A percentile compares a stretch with the other conserved stretches of the same genome.
These are phyloP conservation scores for Kuraishia hungarica DNA, from an alignment of 805 yeast species.

Conservation along the genomic window DNA sequence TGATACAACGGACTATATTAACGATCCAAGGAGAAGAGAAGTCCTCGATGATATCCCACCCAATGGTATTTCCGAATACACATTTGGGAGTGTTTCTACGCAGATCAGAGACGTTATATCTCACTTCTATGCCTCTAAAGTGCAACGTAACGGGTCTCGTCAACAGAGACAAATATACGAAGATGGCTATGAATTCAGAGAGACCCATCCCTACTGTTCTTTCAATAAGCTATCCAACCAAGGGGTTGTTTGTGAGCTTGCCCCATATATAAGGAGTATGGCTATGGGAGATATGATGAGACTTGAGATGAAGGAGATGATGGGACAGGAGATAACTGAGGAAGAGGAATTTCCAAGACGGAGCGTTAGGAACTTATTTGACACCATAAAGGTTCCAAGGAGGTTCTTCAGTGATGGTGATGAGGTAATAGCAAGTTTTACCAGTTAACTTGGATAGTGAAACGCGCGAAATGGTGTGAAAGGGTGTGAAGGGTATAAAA, in stretches of 20 bases:
- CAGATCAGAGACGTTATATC: background rate
- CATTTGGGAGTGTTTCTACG: background rate
- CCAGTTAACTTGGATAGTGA: too few species aligned
- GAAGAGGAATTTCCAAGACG: background rate
- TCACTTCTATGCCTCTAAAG: conserved; percentile 14
- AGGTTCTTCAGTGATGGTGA: too few species aligned
- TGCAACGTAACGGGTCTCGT: conserved; percentile 16
- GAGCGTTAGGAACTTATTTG: background rate
- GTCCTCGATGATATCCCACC: background rate
- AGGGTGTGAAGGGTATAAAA: too few species aligned
- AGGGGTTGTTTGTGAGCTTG: conserved; percentile 12
- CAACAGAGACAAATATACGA: conserved; percentile 9
- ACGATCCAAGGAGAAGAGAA: background rate
- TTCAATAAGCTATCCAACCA: conserved; percentile 12
- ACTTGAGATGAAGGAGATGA: background rate
- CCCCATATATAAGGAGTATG: conserved; percentile 20
- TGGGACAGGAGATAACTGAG: background rate
- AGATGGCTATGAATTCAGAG: conserved; percentile 14
- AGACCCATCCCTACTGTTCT: conserved; percentile 11
- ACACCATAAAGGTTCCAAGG: background rate
- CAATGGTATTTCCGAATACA: background rate
- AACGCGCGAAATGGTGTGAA: too few species aligned
- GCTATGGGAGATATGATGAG: conserved; percentile 16
- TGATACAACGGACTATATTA: background rate
- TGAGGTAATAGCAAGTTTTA: too few species aligned